Evolutionary conservation across 2,329 filamentous ascomycete species (phyloP), one percentile per base, ranked within the genome.

Genomic region (Alternaria ethzedia): DNA sequence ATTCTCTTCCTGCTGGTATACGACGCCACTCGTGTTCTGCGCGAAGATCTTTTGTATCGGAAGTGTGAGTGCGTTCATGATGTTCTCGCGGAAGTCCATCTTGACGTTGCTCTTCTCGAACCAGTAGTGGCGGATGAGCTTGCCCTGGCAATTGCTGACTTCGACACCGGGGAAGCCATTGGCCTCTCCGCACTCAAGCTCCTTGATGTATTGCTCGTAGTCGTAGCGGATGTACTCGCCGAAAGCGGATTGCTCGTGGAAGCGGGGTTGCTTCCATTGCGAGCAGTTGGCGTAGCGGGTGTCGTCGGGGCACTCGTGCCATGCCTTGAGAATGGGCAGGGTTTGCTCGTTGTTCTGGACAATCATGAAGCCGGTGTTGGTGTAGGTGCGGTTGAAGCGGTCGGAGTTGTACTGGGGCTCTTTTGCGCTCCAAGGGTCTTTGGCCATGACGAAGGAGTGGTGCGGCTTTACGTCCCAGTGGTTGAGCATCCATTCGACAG

Each of bases 341-440:
- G 83, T 84, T 65, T 80, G 81, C 15, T 79, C 72, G 68, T 84
- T 84, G 73, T 85, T 85, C 75, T 86, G 85, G 4, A 84, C 81
- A 43, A 86, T 76, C 72, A 86, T 85, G 78, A 86, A 86, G 17
- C 85, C 85, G 1, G 85, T 85, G 77, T 86, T 86, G 69, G 79
- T 79, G 81, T 84, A 67, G 78, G 77, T 77, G 52, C 75, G 75
- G 63, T 82, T 81, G 64, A 79, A 77, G 54, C 76, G 75, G 66
- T 85, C 83, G 11, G 76, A 79, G 73, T 84, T 83, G 63, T 65
- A 74, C 25, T 78, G 69, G 13, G 73, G 73, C 47, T 79, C 65
- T n/a, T 69, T 67, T 0, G 69, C 60, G 23, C 70, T 70, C 75
- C 77, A 77, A 4, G 83, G 83, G 46, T 85, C 83, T 50, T 81